These are phyloP conservation scores for Penicillium janthinellum DNA, from an alignment of 2,329 filamentous ascomycete genomes.

Conservation along the genomic window DNA sequence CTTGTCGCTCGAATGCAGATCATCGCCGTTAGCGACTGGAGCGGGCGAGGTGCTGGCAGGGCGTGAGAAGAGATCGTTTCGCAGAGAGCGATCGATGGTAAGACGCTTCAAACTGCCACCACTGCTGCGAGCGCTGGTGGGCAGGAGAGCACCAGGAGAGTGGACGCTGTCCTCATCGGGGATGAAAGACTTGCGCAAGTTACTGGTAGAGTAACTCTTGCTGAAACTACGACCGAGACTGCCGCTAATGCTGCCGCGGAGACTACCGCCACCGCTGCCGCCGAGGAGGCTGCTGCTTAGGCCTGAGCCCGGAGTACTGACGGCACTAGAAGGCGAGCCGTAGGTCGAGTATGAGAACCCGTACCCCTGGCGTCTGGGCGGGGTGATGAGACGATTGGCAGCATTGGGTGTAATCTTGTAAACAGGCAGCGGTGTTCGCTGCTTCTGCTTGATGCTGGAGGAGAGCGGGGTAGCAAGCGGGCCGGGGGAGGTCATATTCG, in stretches of 20 bases:
- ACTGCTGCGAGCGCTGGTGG: conserved; percentile 65
- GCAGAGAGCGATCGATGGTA: conserved; percentile 84
- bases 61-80: conserved; percentile 62
- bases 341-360: conserved; percentile 94
- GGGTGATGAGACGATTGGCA: conserved; percentile 76
- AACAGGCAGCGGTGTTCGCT: conserved; percentile 77
- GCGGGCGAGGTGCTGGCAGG: conserved; percentile 37
- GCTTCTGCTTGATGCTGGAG: conserved; percentile 73
- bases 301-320: conserved; percentile 61
- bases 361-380: conserved; percentile 77
- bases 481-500: conserved; percentile 71
- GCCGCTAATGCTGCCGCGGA: conserved; percentile 44
- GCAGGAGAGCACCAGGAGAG: conserved; percentile 79
- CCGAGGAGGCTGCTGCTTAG: conserved; percentile 15
- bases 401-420: conserved; percentile 84
- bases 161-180: conserved; percentile 79
- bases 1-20: conserved; percentile 41
- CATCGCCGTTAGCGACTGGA: conserved; percentile 41
- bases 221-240: conserved; percentile 71
- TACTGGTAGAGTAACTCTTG: conserved; percentile 89
- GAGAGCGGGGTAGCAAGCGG: conserved; percentile 89
- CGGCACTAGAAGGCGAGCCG: conserved; percentile 72
- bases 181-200: conserved; percentile 77
- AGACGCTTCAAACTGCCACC: conserved; percentile 81
- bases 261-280: conserved; percentile 33